Conservation (phyloP, 2,329 filamentous ascomycete genomes). For the Fusarium chaquense region DNA sequence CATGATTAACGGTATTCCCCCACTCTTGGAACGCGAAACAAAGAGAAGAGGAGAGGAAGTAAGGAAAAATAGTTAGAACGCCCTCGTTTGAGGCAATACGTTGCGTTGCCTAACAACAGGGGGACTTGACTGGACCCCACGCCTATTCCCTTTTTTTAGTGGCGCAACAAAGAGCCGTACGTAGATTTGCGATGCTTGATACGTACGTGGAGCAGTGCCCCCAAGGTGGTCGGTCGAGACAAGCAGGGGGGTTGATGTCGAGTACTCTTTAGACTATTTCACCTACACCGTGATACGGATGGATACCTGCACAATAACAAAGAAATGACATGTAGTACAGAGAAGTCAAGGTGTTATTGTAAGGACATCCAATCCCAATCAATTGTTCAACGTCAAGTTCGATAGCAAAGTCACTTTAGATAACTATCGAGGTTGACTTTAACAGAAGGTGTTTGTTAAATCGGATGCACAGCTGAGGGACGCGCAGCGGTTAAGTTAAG, state of each 20-base stretch:
- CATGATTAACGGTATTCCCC: conserved; percentile 29
- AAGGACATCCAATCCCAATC: not conserved
- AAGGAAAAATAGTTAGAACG: conserved; percentile 11
- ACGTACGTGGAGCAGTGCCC: conserved; percentile 20
- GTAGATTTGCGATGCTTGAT: conserved; percentile 21
- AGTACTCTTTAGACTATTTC: not conserved
- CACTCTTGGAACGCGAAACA: conserved; percentile 5
- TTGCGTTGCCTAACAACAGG: conserved; percentile 30
- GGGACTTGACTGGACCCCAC: conserved; percentile 34
- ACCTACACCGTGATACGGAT: not conserved
- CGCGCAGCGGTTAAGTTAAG: conserved; percentile 2
- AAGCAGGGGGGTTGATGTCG: conserved; percentile 16
- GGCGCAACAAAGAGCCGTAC: conserved; percentile 25
- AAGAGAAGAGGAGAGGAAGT: not conserved
- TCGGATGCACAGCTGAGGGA: conserved; percentile 19
- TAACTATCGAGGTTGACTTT: conserved; percentile 12
- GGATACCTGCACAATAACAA: not conserved
- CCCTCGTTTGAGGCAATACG: conserved; percentile 34
- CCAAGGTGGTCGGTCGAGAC: conserved; percentile 25
- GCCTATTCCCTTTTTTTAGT: conserved; percentile 39
- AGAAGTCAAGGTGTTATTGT: not conserved
- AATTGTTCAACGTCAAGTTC: conserved; percentile 2
- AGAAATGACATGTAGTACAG: not conserved
- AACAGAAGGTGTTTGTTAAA: not conserved
- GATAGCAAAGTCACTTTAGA: conserved; percentile 19